Evolutionary conservation across 2,329 filamentous ascomycete genomes (phyloP), one percentile per base, ranked within the genome.

Genomic region (Cercospora sp.): DNA sequence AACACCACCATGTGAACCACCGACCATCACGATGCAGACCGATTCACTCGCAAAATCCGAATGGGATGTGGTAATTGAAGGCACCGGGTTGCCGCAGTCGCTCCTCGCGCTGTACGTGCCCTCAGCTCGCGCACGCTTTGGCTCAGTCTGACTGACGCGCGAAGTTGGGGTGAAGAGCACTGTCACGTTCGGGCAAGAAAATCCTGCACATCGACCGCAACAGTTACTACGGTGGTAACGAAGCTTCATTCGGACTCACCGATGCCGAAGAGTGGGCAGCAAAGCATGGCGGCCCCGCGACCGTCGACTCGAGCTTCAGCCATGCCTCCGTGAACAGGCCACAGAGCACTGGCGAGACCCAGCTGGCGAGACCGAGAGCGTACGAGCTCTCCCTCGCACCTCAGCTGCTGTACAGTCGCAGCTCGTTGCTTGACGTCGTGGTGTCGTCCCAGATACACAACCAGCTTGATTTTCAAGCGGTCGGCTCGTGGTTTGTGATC

Each of bases 151-250:
- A 91, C 90, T 92, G 87, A 93, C 89, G 80, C 81, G 61, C 63
- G 90, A 76, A 73, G 57, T 64, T 71, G 86, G 81, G 78, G 71
- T 81, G 73, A 86, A 98, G 94, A 86, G 91, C 94, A 76, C 86
- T 98, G 75, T 98, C 94, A 73, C 90, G 94, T 77, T 97, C 93
- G 70, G 90, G 89, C 78, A 97, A 97, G 84, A 95, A 92, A 75
- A 88, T 97, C 73, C 87, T 98, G 68, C 94, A 98, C 79, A 84
- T 97, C 78, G 94, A 98, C 78, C 86, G 87, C 71, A 94, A 97
- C 82, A 85, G 89, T 70, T 97, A 92, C 80, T 98, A 98, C 81
- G 94, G 94, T 75, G 91, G 91, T 63, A 79, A 89, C 45, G 93
- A 97, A 78, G 93, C 94, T 70, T 92, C 93, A 2, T 87, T 98